Percentiles rank a stretch among this genome's conserved stretches.
Conservation (phyloP, 2,329 filamentous ascomycete species). For the Penicillium sp. region DNA sequence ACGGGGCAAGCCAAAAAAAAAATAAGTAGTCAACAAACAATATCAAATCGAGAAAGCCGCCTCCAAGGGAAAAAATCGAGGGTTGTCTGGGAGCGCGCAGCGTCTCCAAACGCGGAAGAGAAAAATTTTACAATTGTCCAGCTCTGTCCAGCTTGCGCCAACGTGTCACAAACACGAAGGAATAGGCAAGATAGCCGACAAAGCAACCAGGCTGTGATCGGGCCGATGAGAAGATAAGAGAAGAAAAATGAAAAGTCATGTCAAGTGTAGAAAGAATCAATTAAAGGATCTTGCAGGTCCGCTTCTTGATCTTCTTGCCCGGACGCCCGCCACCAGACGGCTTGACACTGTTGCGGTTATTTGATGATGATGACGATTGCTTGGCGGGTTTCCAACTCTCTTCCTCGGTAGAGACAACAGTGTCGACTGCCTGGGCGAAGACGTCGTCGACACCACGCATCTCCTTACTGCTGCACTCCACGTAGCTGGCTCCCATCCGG, state of each 20-base stretch:
- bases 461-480: constrained; percentile 97
- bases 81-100: constrained; percentile 19
- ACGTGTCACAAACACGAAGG: constrained; percentile 23
- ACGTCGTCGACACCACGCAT: constrained; percentile 95
- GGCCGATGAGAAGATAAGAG: constrained; percentile 18
- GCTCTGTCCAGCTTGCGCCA: constrained; percentile 24
- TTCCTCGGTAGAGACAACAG: constrained; percentile 80
- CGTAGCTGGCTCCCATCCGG: constrained; percentile 93
- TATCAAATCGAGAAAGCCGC: constrained; percentile 25
- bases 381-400: constrained; percentile 45
- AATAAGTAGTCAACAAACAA: background rate
- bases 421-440: constrained; percentile 87
- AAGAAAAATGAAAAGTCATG: constrained; percentile 2
- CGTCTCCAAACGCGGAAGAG: constrained; percentile 17
- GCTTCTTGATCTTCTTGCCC: constrained; percentile 74
- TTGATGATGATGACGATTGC: constrained; percentile 9
- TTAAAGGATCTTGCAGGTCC: constrained; percentile 77
- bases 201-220: constrained; percentile 39
- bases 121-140: constrained; percentile 21
- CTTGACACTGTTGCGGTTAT: constrained; percentile 19
- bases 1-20: constrained; percentile 3
- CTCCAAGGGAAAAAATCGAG: constrained; percentile 16
- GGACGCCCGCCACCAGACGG: constrained; percentile 37
- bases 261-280: background rate
- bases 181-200: constrained; percentile 25